Evolutionary conservation across 2,329 filamentous ascomycete genomes (phyloP), one percentile per base, ranked within the genome.

Genomic region (Apiospora rasikravindrae): DNA sequence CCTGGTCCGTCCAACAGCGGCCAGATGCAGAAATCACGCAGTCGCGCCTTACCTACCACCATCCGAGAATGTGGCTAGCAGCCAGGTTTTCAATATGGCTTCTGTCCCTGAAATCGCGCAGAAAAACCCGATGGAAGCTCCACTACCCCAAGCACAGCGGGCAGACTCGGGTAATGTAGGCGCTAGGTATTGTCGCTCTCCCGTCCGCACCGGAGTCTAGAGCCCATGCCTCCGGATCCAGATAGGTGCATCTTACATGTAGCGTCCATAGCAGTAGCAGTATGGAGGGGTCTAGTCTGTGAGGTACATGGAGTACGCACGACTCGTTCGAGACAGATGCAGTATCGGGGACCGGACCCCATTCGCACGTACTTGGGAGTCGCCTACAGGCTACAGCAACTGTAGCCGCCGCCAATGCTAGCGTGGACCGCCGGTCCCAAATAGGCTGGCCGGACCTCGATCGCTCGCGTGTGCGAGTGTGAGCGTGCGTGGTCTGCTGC

Each of bases 401-500:
- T 61, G 53, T 37, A 61, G 53, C 53, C 53, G 53, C 53, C 53
- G 53, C 53, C 53, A 37, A 61, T 33, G 53, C 53, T 61, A 61
- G 53, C 26, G 53, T 61, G 53, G 16, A 61, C 53, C 53, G 16
- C 29, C 53, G 49, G 53, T 61, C 68, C 68, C 68, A 69, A 51
- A 69, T 61, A 37, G 53, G 42, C 67, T 69, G 42, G 26, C 37
- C 26, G 49, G 44, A 69, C 19, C 33, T 26, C 67, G 51, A 24
- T 53, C 44, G 47, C 68, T 53, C 26, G 68, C 29, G 4, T 24
- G 33, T 47, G 22, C 16, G 45, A n/a, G 67, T 24, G 72, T 66
- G 47, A 47, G 68, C 26, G 47, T 69, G 69, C 71, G 69, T 37
- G 61, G 66, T 71, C 19, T 22, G 61, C 57, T 70, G 33, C 66